These are phyloP conservation scores for Adansonia gregorii DNA, from an alignment of 441 rosid species.

Conservation along the genomic window DNA sequence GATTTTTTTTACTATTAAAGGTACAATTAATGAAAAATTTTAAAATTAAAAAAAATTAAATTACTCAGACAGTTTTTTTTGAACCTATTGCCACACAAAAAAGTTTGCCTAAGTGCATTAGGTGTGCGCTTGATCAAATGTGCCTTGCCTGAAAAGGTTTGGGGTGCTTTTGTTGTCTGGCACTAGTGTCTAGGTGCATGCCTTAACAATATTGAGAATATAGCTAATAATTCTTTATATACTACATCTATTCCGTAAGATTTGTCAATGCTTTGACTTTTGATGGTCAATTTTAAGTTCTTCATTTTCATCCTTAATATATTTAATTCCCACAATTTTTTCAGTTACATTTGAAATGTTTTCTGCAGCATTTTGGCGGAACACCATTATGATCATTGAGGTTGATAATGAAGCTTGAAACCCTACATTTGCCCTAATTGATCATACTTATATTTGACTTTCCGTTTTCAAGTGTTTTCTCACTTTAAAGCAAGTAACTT, in stretches of 20 bases:
- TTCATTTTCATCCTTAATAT: not conserved
- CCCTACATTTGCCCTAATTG: not conserved
- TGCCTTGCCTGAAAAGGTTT: too few relatives aligned
- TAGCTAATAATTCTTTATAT: not conserved
- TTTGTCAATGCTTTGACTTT: too few relatives aligned
- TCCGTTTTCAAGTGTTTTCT: not conserved
- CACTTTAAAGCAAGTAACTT: not conserved
- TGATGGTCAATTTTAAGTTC: not conserved
- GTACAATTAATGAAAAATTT: too few relatives aligned
- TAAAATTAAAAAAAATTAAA: too few relatives aligned
- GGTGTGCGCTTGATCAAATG: too few relatives aligned
- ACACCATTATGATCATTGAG: not conserved
- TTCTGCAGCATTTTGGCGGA: not conserved
- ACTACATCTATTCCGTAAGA: not conserved
- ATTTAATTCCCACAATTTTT: not conserved
- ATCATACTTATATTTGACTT: not conserved
- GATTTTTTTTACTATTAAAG: too few relatives aligned
- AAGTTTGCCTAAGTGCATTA: too few relatives aligned
- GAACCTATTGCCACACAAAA: too few relatives aligned
- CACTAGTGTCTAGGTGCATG: too few relatives aligned
- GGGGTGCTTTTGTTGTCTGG: too few relatives aligned
- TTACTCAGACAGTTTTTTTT: too few relatives aligned
- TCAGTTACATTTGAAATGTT: not conserved
- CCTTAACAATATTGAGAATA: too few relatives aligned
- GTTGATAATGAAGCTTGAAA: not conserved